A percentile compares a stretch with the other conserved stretches of the same genome.
phyloP scores from a whole-genome alignment of 2,329 filamentous ascomycete species.

The Phialocephala subalpina region DNA sequence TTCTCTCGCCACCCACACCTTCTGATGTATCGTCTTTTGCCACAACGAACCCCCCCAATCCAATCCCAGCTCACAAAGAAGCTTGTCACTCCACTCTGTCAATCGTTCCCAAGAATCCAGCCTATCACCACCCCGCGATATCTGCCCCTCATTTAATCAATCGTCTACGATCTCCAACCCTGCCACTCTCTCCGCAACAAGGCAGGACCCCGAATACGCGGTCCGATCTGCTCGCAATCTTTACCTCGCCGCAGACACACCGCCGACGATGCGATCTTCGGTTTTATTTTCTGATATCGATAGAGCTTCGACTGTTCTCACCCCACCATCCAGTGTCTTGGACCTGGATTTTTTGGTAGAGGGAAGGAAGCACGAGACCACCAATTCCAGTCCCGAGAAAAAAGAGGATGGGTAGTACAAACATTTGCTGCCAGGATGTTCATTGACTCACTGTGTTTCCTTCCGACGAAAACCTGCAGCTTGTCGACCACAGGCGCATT shows the following conservation, averaged over 20 bases:
- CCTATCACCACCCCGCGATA: conserved; percentile 9
- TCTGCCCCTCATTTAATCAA: conserved; percentile 21
- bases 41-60: conserved; percentile 2
- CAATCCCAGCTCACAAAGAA: no score
- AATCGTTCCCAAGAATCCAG: not conserved
- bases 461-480: not conserved
- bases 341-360: no score
- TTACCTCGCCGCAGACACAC: not conserved
- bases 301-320: not conserved
- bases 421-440: not conserved
- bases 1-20: not conserved
- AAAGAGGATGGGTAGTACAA: not conserved
- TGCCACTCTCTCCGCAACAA: conserved; percentile 19
- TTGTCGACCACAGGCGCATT: not conserved
- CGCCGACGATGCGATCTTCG: not conserved
- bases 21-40: conserved; percentile 18
- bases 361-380: not conserved
- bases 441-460: not conserved
- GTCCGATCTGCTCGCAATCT: not conserved
- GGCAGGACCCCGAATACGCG: conserved; percentile 21
- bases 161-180: conserved; percentile 12
- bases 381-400: not conserved
- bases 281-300: not conserved
- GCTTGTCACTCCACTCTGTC: no score
- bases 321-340: not conserved